phyloP scores from a whole-genome alignment of 2,329 filamentous ascomycete species.

The Neospermospora avenae region DNA sequence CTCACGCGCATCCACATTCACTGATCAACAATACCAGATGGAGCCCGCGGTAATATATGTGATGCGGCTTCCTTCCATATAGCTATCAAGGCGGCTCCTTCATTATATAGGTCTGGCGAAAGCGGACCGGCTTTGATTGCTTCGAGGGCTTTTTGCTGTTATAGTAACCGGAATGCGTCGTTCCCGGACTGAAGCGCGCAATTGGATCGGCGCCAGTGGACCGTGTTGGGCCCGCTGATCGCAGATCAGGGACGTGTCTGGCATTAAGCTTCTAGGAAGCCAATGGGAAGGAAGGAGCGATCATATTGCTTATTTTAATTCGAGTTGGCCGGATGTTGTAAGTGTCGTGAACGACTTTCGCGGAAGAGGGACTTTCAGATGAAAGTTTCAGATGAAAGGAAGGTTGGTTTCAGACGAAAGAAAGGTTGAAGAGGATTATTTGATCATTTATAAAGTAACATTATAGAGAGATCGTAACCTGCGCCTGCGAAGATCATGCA shows the following conservation, averaged over 20 bases:
- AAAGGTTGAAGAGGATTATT: no score
- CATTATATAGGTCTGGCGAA: background rate
- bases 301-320: background rate
- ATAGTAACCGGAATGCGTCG: background rate
- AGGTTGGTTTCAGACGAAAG: no score
- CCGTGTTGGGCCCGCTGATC: background rate
- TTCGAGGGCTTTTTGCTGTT: background rate
- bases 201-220: background rate
- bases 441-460: no score
- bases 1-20: slow-evolving; percentile 2
- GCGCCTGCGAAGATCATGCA: no score
- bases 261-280: background rate
- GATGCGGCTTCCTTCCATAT: background rate
- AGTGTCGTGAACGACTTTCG: background rate
- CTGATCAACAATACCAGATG: background rate
- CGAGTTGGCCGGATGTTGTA: background rate
- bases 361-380: background rate
- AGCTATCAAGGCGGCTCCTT: background rate
- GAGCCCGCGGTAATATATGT: background rate
- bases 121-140: background rate
- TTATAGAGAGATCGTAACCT: no score
- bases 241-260: background rate
- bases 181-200: background rate
- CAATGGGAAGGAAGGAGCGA: background rate
- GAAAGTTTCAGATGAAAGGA: no score